phyloP scores from a whole-genome alignment of 192 early-diverging fungal species.

The Linnemannia exigua region DNA sequence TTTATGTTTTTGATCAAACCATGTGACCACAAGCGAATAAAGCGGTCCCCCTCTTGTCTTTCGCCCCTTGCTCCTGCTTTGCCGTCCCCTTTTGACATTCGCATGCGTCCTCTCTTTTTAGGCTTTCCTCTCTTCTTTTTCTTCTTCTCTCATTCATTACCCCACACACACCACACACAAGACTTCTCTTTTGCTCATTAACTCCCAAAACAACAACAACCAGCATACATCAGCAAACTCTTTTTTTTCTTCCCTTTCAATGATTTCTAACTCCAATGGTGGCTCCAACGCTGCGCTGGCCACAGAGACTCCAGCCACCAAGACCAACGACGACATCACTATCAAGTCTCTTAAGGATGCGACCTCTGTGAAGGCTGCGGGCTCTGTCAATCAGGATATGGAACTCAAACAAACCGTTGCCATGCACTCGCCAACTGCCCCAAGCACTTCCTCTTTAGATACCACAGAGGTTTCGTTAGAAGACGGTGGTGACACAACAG shows the following conservation, averaged over 20 bases:
- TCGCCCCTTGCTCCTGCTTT: not conserved
- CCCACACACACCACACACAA: not conserved
- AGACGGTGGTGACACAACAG: not conserved
- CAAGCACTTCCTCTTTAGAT: not conserved
- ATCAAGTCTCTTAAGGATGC: not conserved
- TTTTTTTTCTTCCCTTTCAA: not conserved
- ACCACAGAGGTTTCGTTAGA: not conserved
- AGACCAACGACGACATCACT: not conserved
- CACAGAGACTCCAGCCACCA: not conserved
- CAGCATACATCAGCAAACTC: too few relatives aligned
- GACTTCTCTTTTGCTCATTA: not conserved
- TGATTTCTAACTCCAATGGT: constrained; percentile 23
- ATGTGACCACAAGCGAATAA: constrained; percentile 10
- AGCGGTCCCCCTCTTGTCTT: not conserved
- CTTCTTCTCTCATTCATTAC: not conserved
- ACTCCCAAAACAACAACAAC: not conserved
- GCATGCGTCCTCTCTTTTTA: not conserved
- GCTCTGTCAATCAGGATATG: not conserved
- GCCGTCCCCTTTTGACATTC: not conserved
- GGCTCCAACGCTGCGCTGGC: constrained; percentile 12
- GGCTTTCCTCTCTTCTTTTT: not conserved
- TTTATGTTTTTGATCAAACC: not conserved
- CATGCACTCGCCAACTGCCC: not conserved
- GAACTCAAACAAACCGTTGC: not conserved
- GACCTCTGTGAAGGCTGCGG: not conserved